Conservation (phyloP, 768 basidiomycete genomes). For the Mycena vitilis region DNA sequence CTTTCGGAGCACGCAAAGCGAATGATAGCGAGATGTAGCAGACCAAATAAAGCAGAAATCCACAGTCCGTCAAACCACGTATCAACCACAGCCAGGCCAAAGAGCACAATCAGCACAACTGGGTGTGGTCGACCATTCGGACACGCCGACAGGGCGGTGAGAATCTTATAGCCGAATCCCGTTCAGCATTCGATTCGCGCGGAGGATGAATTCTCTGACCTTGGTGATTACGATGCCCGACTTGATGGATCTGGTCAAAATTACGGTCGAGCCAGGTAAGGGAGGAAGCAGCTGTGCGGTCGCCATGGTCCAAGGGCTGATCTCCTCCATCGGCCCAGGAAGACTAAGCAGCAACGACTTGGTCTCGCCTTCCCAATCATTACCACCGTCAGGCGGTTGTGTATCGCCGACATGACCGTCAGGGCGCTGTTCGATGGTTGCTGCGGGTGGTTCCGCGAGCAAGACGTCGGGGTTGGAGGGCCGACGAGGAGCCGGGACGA, state of each 20-base stretch:
- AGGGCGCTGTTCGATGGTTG: not conserved
- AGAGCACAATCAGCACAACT: conserved; percentile 42
- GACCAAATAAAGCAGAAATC: conserved; percentile 51
- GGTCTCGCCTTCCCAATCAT: conserved; percentile 16
- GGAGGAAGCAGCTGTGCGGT: conserved; percentile 3
- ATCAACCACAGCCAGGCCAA: conserved; percentile 56
- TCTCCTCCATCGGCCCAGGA: conserved; percentile 21
- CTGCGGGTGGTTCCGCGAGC: not conserved
- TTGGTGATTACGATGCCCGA: conserved; percentile 29
- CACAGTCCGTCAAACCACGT: conserved; percentile 55
- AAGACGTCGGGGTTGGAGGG: conserved; percentile 10
- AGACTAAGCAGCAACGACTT: conserved; percentile 20
- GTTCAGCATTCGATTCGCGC: not conserved
- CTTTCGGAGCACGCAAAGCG: conserved; percentile 31
- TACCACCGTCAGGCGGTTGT: not conserved
- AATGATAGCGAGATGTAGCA: conserved; percentile 50
- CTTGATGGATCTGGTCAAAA: conserved; percentile 14
- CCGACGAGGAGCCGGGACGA: conserved; percentile 27
- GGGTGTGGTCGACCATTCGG: conserved; percentile 37
- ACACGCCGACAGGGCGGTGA: conserved; percentile 43
- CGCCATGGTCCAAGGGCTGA: conserved; percentile 14
- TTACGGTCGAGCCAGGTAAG: conserved; percentile 1
- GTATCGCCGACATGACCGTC: conserved; percentile 4
- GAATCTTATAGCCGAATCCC: conserved; percentile 25
- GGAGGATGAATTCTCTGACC: not conserved